phyloP scores from a whole-genome alignment of 1,139 yeast genomes.

The Yamadazyma spencermartinsiae region DNA sequence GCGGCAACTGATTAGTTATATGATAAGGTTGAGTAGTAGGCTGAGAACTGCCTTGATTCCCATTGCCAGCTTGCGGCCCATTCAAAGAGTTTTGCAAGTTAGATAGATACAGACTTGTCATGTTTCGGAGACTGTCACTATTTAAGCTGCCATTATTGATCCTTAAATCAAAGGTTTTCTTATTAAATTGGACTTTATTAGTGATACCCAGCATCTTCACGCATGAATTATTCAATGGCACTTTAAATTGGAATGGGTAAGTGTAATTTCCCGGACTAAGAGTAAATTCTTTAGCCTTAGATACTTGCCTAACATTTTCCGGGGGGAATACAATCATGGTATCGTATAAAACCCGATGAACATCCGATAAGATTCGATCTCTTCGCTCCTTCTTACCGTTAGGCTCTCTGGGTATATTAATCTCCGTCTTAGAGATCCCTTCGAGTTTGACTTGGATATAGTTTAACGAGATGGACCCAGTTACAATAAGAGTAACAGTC shows the following conservation, averaged over 20 bases:
- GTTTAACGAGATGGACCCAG: conserved; percentile 48
- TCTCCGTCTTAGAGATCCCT: conserved; percentile 49
- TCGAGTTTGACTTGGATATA: conserved; percentile 60
- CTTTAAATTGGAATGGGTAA: conserved; percentile 56
- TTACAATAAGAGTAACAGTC: conserved; percentile 41
- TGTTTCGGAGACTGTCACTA: conserved; percentile 20
- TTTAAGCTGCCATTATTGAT: conserved; percentile 40
- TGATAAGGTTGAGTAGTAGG: conserved; percentile 31
- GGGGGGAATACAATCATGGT: conserved; percentile 64
- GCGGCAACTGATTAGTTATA: conserved; percentile 50
- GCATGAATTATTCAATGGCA: conserved; percentile 56
- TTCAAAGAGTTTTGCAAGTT: not conserved
- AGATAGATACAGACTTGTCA: conserved; percentile 21
- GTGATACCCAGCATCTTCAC: conserved; percentile 43
- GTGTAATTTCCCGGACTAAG: conserved; percentile 59
- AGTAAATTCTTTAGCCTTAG: conserved; percentile 54
- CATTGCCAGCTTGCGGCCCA: not conserved
- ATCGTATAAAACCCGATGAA: conserved; percentile 58
- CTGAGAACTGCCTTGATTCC: not conserved
- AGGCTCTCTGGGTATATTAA: conserved; percentile 27
- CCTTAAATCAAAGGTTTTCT: conserved; percentile 30
- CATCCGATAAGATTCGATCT: conserved; percentile 37
- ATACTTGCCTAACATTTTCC: conserved; percentile 47
- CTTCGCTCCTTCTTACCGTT: conserved; percentile 19
- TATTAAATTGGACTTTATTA: conserved; percentile 38